A percentile compares a stretch with the other conserved stretches of the same genome.
phyloP scores from a whole-genome alignment of 139 green algal species.

The Zygnema cylindricum region DNA sequence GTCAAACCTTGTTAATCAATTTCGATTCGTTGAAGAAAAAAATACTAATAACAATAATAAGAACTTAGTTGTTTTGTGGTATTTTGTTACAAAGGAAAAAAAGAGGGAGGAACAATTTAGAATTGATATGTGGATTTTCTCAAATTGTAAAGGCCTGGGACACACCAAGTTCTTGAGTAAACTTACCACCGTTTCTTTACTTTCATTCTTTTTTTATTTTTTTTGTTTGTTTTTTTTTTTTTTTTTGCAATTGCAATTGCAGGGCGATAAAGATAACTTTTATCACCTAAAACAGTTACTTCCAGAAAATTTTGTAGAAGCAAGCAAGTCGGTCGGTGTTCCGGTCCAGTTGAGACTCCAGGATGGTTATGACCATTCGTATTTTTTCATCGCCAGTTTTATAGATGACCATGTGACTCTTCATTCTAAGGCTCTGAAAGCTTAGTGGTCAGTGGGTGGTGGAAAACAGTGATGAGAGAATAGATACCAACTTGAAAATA shows the following conservation, averaged over 20 bases:
- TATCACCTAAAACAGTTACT: conserved; percentile 81
- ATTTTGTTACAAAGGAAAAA: too few species aligned
- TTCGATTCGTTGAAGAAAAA: too few species aligned
- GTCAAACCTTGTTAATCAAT: too few species aligned
- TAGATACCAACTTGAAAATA: too few species aligned
- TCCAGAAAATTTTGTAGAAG: conserved; percentile 77
- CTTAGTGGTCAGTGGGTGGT: too few species aligned
- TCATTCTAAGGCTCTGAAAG: conserved; percentile 76
- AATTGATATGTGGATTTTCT: too few species aligned
- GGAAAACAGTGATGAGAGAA: too few species aligned
- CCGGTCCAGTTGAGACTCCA: conserved; percentile 76
- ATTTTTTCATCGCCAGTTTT: conserved; percentile 95
- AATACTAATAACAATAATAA: too few species aligned
- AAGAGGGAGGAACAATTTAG: too few species aligned
- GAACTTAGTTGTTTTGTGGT: too few species aligned
- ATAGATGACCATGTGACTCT: conserved; percentile 88
- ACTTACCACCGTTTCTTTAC: too few species aligned
- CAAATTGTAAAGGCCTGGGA: conserved; percentile 3
- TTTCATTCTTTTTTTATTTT: not conserved
- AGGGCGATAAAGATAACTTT: conserved; percentile 77
- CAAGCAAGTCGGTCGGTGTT: conserved; percentile 67
- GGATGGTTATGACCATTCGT: conserved; percentile 93
- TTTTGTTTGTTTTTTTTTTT: not conserved
- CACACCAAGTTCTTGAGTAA: too few species aligned
- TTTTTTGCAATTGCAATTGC: not conserved